Evolutionary conservation across 352 stramenopile genomes (phyloP).

Genomic region (Sclerospora graminicola): DNA sequence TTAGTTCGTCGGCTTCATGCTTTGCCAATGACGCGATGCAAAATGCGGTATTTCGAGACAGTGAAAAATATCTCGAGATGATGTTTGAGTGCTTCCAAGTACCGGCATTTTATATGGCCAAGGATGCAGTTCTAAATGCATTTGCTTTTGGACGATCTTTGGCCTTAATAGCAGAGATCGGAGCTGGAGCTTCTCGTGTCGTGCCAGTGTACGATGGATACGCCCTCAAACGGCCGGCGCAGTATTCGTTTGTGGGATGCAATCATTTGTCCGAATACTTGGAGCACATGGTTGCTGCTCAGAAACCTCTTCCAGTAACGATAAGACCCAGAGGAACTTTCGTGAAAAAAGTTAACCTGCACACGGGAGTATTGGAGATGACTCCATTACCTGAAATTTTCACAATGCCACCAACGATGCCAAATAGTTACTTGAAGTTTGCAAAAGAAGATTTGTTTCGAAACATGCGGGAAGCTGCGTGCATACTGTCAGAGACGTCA

Average conservation of each 20-base stretch:
- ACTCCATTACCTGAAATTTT: constrained; percentile 26
- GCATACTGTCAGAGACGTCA: constrained; percentile 31
- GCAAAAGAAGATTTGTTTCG: constrained; percentile 54
- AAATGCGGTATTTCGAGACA: constrained; percentile 42
- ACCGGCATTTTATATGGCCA: constrained; percentile 86
- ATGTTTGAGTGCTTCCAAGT: constrained; percentile 90
- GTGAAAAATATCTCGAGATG: constrained; percentile 81
- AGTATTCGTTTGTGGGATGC: constrained; percentile 67
- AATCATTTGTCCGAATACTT: constrained; percentile 67
- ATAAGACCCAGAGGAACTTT: constrained; percentile 64
- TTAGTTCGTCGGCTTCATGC: constrained; percentile 63
- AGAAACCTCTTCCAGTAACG: constrained; percentile 24
- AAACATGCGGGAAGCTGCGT: constrained; percentile 68
- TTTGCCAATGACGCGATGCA: constrained; percentile 62
- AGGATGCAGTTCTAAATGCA: constrained; percentile 83
- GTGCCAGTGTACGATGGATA: constrained; percentile 89
- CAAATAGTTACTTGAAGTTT: constrained; percentile 65
- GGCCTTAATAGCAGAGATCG: constrained; percentile 85
- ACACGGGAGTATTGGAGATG: constrained; percentile 49
- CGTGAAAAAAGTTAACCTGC: constrained; percentile 32
- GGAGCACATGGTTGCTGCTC: constrained; percentile 40
- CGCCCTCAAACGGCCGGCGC: constrained; percentile 61
- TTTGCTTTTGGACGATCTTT: constrained; percentile 86
- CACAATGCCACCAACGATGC: constrained; percentile 38
- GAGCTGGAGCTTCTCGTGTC: constrained; percentile 73